A percentile compares a stretch with the other conserved stretches of the same genome.
These are phyloP conservation scores for Podaxis pistillaris DNA, from an alignment of 768 basidiomycete genomes.

Conservation along the genomic window DNA sequence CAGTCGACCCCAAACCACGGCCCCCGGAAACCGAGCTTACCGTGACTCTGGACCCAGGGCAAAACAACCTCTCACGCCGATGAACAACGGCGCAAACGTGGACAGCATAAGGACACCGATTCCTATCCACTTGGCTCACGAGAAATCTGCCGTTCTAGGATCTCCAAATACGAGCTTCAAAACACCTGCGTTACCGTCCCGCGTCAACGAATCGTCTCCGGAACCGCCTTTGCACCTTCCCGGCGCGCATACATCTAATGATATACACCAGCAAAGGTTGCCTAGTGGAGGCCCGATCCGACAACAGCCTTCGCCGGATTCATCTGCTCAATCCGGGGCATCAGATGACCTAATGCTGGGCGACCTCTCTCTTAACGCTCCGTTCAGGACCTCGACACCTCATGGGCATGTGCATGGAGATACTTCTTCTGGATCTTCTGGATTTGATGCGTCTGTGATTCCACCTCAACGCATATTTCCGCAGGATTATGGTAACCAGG, in stretches of 20 bases:
- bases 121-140: not conserved
- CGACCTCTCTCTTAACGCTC: not conserved
- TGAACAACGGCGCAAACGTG: not conserved
- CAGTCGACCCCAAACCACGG: constrained; percentile 3
- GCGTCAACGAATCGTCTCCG: not conserved
- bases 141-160: not conserved
- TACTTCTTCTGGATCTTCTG: not conserved
- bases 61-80: not conserved
- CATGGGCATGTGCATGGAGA: not conserved
- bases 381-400: constrained; percentile 8
- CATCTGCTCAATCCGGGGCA: not conserved
- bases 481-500: not conserved
- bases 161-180: not conserved
- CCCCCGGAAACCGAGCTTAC: not conserved
- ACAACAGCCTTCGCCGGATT: constrained; percentile 9
- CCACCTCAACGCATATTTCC: constrained; percentile 2
- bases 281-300: not conserved
- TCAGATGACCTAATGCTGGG: not conserved
- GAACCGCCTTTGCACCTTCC: not conserved
- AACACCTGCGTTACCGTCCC: not conserved
- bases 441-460: not conserved
- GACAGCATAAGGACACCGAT: not conserved
- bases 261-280: not conserved
- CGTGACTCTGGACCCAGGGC: not conserved
- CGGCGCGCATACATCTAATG: constrained; percentile 9